Conservation (phyloP, 2,329 filamentous ascomycete genomes). For the Penicillium sp. region DNA sequence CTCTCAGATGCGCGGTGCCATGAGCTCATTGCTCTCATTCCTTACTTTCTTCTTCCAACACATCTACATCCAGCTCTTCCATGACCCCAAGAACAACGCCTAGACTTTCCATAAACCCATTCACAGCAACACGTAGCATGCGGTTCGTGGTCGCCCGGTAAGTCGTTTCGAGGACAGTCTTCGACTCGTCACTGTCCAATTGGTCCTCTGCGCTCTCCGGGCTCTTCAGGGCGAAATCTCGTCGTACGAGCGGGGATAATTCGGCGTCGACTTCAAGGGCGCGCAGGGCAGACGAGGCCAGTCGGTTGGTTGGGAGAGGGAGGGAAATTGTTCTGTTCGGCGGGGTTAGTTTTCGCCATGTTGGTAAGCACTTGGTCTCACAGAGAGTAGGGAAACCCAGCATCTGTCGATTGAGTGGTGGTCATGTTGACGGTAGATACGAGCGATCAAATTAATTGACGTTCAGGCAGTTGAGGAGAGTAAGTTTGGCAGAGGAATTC, state of each 20-base stretch:
- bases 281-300: slow-evolving; percentile 75
- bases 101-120: slow-evolving; percentile 92
- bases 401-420: slow-evolving; percentile 23
- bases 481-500: not conserved
- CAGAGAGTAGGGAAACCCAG: slow-evolving; percentile 47
- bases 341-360: slow-evolving; percentile 12
- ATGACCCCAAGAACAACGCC: slow-evolving; percentile 85
- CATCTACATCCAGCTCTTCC: slow-evolving; percentile 86
- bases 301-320: slow-evolving; percentile 79
- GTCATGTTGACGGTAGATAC: slow-evolving; percentile 26
- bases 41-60: slow-evolving; percentile 57
- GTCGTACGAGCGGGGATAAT: slow-evolving; percentile 80
- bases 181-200: slow-evolving; percentile 33
- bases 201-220: slow-evolving; percentile 27
- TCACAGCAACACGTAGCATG: slow-evolving; percentile 94
- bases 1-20: not conserved
- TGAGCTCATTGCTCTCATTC: slow-evolving; percentile 24
- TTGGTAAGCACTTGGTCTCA: slow-evolving; percentile 28
- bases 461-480: not conserved
- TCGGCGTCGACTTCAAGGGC: slow-evolving; percentile 86
- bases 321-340: slow-evolving; percentile 69
- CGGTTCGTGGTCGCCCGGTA: slow-evolving; percentile 92
- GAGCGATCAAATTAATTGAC: not conserved
- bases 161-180: slow-evolving; percentile 69
- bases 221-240: slow-evolving; percentile 67